Base-by-base conservation (phyloP, 1,284 basidiomycete species). In the Leccinum olivaceoglutinosum region DNA sequence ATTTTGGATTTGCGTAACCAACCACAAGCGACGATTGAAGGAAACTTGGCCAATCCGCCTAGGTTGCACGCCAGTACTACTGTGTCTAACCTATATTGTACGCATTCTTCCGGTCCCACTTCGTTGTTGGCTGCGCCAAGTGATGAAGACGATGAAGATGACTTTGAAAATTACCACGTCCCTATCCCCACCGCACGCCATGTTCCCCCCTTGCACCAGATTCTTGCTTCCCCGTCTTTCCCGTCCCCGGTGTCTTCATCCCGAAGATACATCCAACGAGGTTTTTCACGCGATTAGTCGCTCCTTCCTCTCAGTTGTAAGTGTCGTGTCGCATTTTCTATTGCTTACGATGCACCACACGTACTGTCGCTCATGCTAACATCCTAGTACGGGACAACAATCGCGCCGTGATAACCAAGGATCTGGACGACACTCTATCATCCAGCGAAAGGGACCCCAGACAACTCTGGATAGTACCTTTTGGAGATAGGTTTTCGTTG, bases 11-110 rank as follows among this genome's bases (percentile, higher is more conserved):
- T 94, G 64, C 87, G 90, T 67, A 91, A 85, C 68, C 93, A 94
- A 74, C 90, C 91, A 54, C 93, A 94, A 75, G 89, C 90, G 46
- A 92, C 90, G 44, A 93, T 96, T 70, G 89, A 90, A 39, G 88
- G 88, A 54, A 92, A 92, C 70, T 77, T 92, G 57, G 87, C 87
- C 59, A 87, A 88, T 69, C 90, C 90, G 6, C 86, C 89, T 58
- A 85, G 94, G 64, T 78, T 88, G 74, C 87, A 94, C 32, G 93
- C 94, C 16, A 94, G 84, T 71, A 96, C 94, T 5, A 41, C 39
- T 41, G 92, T 96, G 12, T 96, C 94, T n/a, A 90, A 92, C 77
- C 84, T 92, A 60, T 87, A 91, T 75, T 83, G 89, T 71, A 78
- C 82, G 70, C 80, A 89, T 71, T 79, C 87, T 59, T 80, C 85